Conservation (phyloP, 2,329 filamentous ascomycete species). For the Hawksworthiomyces lignivorus region DNA sequence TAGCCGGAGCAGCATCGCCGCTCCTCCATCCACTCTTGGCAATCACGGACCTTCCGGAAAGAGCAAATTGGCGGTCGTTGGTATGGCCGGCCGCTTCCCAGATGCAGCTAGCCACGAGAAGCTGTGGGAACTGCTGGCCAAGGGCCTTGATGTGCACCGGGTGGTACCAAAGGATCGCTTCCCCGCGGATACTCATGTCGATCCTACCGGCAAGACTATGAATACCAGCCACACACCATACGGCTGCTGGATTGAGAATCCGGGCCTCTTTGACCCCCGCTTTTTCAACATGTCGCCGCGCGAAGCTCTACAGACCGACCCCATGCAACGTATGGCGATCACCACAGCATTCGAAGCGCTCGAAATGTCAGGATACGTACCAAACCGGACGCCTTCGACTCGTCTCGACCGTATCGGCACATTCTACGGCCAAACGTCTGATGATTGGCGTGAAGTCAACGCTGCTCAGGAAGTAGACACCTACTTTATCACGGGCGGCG, state of each 20-base stretch:
- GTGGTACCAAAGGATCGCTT: constrained; percentile 65
- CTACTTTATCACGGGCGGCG: constrained; percentile 38
- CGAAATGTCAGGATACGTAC: constrained; percentile 72
- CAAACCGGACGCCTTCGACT: constrained; percentile 65
- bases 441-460: constrained; percentile 73
- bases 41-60: constrained; percentile 40
- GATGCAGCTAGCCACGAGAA: constrained; percentile 63
- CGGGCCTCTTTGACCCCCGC: constrained; percentile 69
- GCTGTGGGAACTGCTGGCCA: constrained; percentile 67
- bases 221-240: constrained; percentile 73
- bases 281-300: constrained; percentile 84
- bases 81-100: constrained; percentile 71
- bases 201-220: constrained; percentile 62
- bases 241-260: constrained; percentile 67
- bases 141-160: constrained; percentile 67
- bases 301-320: constrained; percentile 69
- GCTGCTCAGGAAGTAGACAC: constrained; percentile 62
- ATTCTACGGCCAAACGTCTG: constrained; percentile 67
- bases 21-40: constrained; percentile 28
- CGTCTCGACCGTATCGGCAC: constrained; percentile 56
- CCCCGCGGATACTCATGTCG: constrained; percentile 61
- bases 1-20: constrained; percentile 21
- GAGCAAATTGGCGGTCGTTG: constrained; percentile 77
- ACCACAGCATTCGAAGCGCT: constrained; percentile 74
- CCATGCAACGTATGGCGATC: constrained; percentile 69